These are phyloP conservation scores for Agrocybe pediades DNA, from an alignment of 768 basidiomycete species.

Conservation along the genomic window DNA sequence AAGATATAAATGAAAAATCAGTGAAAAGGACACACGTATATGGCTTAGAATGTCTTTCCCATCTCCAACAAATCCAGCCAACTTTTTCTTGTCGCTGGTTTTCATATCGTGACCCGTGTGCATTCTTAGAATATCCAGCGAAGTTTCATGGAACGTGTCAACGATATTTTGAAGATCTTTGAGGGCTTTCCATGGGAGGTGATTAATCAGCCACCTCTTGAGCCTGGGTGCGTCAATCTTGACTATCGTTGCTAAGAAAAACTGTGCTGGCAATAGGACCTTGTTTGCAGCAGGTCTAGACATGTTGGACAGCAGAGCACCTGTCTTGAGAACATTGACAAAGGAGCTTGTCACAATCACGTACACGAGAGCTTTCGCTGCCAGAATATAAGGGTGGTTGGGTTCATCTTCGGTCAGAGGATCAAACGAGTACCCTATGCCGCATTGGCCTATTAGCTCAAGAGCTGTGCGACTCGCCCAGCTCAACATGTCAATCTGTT, in stretches of 20 bases:
- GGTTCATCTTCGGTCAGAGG: conserved; percentile 30
- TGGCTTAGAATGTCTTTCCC: too few relatives aligned
- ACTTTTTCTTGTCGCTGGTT: too few relatives aligned
- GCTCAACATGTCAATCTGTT: conserved; percentile 8
- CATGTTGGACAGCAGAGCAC: neutral
- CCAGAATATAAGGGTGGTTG: conserved; percentile 30
- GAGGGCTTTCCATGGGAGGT: conserved; percentile 32
- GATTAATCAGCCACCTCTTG: conserved; percentile 32
- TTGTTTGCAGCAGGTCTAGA: conserved; percentile 17
- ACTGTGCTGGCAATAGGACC: conserved; percentile 13
- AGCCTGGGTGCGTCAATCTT: conserved; percentile 25
- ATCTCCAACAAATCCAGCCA: too few relatives aligned
- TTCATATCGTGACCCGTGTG: too few relatives aligned
- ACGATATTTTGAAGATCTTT: conserved; percentile 31
- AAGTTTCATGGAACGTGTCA: conserved; percentile 35
- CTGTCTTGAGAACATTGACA: neutral
- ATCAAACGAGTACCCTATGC: conserved; percentile 48
- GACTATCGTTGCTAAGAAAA: conserved; percentile 16
- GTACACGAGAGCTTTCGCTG: conserved; percentile 33
- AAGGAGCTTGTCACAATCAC: conserved; percentile 7
- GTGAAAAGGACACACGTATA: too few relatives aligned
- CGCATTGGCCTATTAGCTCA: conserved; percentile 50
- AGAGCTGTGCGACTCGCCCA: conserved; percentile 42
- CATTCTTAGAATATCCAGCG: conserved; percentile 14
- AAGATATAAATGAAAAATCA: too few relatives aligned